These are phyloP conservation scores for Calonectria honghensis DNA, from an alignment of 2,329 filamentous ascomycete species.

Conservation along the genomic window DNA sequence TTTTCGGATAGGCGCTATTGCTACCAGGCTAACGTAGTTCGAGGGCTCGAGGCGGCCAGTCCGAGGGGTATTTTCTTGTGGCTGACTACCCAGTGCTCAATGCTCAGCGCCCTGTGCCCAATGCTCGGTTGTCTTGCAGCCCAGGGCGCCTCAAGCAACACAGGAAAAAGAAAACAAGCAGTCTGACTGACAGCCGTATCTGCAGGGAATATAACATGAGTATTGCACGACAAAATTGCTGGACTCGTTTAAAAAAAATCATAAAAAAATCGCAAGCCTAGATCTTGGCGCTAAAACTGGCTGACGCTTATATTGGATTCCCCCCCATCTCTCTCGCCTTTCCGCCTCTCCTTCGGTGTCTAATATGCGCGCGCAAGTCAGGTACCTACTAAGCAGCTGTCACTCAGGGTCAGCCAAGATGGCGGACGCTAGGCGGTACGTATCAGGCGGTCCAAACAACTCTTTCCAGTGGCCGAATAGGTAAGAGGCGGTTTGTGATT, in stretches of 20 bases:
- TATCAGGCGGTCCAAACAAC: neutral
- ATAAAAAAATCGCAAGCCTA: neutral
- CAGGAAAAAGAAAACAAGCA: neutral
- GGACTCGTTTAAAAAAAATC: neutral
- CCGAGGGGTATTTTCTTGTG: slow-evolving; percentile 14
- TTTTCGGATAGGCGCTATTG: neutral
- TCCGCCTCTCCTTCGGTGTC: slow-evolving; percentile 7
- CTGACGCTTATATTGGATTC: slow-evolving; percentile 4
- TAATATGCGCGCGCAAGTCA: slow-evolving; percentile 14
- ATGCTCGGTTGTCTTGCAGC: slow-evolving; percentile 4
- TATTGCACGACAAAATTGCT: neutral
- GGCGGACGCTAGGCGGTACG: neutral
- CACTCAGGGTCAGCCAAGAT: slow-evolving; percentile 4
- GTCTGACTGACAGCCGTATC: neutral
- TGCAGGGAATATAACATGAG: neutral
- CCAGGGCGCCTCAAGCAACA: neutral
- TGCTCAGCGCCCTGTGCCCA: slow-evolving; percentile 16
- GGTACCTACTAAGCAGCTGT: neutral
- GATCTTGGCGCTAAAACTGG: slow-evolving; percentile 3
- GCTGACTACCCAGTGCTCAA: slow-evolving; percentile 16
- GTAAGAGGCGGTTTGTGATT: neutral
- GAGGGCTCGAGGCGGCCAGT: slow-evolving; percentile 3
- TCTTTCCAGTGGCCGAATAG: neutral
- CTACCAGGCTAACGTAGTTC: slow-evolving; percentile 4
- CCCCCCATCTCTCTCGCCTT: neutral